Evolutionary conservation across 2,329 filamentous ascomycete genomes (phyloP).

Genomic region (Penicillium capsulatum): DNA sequence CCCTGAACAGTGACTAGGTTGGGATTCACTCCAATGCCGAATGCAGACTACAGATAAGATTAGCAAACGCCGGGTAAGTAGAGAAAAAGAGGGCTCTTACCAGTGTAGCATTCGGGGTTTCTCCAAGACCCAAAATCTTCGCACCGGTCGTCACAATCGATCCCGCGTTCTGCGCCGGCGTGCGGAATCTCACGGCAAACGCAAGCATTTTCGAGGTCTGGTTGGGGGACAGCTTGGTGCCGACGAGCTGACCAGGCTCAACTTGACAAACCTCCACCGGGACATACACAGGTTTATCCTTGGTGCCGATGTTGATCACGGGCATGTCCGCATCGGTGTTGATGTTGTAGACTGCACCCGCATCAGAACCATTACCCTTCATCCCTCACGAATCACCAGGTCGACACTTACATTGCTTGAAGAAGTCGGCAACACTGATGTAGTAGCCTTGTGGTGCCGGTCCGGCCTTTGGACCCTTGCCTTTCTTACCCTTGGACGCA

Average conservation of each 20-base stretch:
- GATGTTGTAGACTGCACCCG: slow-evolving; percentile 37
- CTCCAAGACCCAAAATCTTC: slow-evolving; percentile 55
- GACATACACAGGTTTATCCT: slow-evolving; percentile 57
- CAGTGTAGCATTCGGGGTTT: slow-evolving; percentile 42
- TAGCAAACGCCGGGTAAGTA: background rate
- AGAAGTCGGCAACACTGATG: slow-evolving; percentile 52
- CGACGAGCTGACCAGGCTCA: slow-evolving; percentile 60
- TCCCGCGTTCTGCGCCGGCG: slow-evolving; percentile 61
- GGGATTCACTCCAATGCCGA: slow-evolving; percentile 52
- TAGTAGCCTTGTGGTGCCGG: slow-evolving; percentile 38
- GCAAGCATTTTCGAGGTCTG: slow-evolving; percentile 67
- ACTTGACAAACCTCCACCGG: slow-evolving; percentile 65
- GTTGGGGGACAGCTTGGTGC: slow-evolving; percentile 53
- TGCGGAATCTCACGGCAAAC: slow-evolving; percentile 59
- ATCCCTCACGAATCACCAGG: no score
- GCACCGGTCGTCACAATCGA: slow-evolving; percentile 59
- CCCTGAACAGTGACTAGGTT: slow-evolving; percentile 67
- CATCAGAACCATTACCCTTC: no score
- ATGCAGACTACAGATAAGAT: slow-evolving; percentile 42
- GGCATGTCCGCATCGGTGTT: slow-evolving; percentile 46
- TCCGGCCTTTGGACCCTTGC: slow-evolving; percentile 27
- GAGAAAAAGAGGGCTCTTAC: slow-evolving; percentile 26
- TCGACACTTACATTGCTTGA: slow-evolving; percentile 38
- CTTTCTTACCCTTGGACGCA: slow-evolving; percentile 27
- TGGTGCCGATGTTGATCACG: slow-evolving; percentile 63